A percentile compares a stretch with the other conserved stretches of the same genome.
Evolutionary conservation across 2,329 filamentous ascomycete species (phyloP).

Genomic region (Metarhizium guizhouense): DNA sequence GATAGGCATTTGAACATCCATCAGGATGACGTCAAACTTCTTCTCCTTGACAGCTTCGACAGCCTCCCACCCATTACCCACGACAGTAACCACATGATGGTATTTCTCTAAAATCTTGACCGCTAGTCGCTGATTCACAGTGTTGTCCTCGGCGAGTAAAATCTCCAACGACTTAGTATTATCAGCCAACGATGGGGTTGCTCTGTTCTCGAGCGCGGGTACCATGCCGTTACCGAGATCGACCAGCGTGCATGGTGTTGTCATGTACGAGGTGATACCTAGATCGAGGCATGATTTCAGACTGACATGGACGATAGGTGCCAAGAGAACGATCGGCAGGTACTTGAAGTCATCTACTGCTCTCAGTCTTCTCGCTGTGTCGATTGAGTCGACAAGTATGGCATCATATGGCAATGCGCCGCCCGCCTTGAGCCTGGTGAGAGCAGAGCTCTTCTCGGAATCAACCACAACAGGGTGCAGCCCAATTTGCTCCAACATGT

Average conservation of each 20-base stretch:
- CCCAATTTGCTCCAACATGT: constrained; percentile 70
- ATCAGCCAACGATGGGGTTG: constrained; percentile 83
- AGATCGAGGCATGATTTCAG: constrained; percentile 90
- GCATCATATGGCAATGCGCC: constrained; percentile 75
- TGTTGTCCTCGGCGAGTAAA: constrained; percentile 90
- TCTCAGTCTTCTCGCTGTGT: constrained; percentile 76
- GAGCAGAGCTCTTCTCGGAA: constrained; percentile 58
- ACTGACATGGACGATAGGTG: constrained; percentile 80
- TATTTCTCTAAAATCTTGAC: constrained; percentile 98
- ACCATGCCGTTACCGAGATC: constrained; percentile 95
- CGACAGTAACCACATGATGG: constrained; percentile 84
- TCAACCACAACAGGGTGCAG: constrained; percentile 79
- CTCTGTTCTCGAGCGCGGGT: constrained; percentile 85
- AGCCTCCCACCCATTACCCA: constrained; percentile 89
- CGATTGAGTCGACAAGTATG: constrained; percentile 89
- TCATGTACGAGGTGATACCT: constrained; percentile 99
- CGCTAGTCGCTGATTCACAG: constrained; percentile 90
- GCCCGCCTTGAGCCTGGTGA: constrained; percentile 41
- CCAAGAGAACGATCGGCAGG: constrained; percentile 87
- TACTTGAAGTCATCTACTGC: constrained; percentile 95
- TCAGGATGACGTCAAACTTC: constrained; percentile 92
- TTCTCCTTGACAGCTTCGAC: constrained; percentile 86
- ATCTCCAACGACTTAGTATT: constrained; percentile 95
- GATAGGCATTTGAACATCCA: constrained; percentile 99
- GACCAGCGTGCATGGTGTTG: constrained; percentile 86